Conservation (phyloP, 75 land plant species). For the Pseudotsuga menziesii region DNA sequence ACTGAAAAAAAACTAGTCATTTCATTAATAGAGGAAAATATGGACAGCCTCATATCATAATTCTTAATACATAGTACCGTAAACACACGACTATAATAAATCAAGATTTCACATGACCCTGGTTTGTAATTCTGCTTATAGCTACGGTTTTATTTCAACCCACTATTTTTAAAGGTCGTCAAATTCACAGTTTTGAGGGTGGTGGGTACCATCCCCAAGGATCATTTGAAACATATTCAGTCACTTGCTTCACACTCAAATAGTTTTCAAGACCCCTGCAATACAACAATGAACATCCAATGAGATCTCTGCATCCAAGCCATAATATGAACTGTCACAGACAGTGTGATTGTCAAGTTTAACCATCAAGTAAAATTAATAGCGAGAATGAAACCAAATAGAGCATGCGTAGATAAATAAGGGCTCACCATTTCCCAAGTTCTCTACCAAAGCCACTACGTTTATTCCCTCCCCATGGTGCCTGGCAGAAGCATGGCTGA, state of each 20-base stretch:
- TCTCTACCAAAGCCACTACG: slow-evolving; percentile 99
- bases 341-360: not conserved
- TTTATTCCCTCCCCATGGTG: slow-evolving; percentile 99
- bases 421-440: slow-evolving; percentile 86
- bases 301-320: not conserved
- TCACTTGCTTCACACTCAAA: slow-evolving; percentile 92
- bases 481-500: slow-evolving; percentile 95
- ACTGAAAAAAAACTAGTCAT: no score
- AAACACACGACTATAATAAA: no score
- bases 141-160: no score
- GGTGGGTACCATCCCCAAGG: slow-evolving; percentile 96
- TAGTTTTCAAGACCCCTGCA: slow-evolving; percentile 97
- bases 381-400: not conserved
- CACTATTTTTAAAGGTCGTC: no score
- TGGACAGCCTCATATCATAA: no score
- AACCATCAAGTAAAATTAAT: not conserved
- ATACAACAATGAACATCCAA: slow-evolving; percentile 15
- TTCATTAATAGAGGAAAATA: no score
- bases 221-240: slow-evolving; percentile 82
- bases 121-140: no score
- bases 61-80: no score
- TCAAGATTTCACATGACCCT: no score
- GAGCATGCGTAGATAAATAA: not conserved
- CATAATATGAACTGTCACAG: not conserved
- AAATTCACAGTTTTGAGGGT: slow-evolving; percentile 69